Evolutionary conservation across 2,329 filamentous ascomycete genomes (phyloP), one percentile per base, ranked within the genome.

Genomic region (Huntiella moniliformis): DNA sequence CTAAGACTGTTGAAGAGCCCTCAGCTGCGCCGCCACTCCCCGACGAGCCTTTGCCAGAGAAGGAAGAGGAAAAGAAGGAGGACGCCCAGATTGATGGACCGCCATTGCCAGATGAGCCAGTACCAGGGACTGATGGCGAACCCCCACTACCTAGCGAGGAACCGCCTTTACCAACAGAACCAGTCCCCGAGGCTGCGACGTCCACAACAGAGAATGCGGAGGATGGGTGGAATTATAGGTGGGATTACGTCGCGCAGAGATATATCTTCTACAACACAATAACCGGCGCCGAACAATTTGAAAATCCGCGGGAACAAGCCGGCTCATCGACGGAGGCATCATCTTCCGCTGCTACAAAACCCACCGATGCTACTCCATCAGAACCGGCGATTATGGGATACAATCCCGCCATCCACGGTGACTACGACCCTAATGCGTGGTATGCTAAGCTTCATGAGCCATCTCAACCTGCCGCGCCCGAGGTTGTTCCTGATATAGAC

Each of bases 371-470:
- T 17, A 50, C 59, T 8, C 56, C 36, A 52, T 56, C 33, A 48
- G 57, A 8, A 48, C 51, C 12, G 3, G 44, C 56, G 11, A 48
- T 55, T 2, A 51, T 56, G 2, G 86, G 88, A 51, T 98, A 98
- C 65, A 94, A 96, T 58, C 91, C 91, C 1, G 82, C 85, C 17
- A 88, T 98, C 39, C 91, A 98, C 60, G 91, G 91, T 54, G 82
- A 87, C 64, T 98, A 95, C 66, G 91, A 98, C 56, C 86, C 87
- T 3, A 91, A 79, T 50, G 88, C 91, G n/a, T 82, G 86, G 66
- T 98, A 98, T 59, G 88, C 91, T 8, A 72, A 82, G 57, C 11
- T 50, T 8, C 59, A 68, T 38, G 61, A 65, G 50, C 22, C 61
- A 5, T 55, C 59, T 1, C 45, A 51, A 32, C 44, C 46, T 32